Evolutionary conservation across 768 basidiomycete species (phyloP), one percentile per base, ranked within the genome.

Genomic region (Suillus alpinus): DNA sequence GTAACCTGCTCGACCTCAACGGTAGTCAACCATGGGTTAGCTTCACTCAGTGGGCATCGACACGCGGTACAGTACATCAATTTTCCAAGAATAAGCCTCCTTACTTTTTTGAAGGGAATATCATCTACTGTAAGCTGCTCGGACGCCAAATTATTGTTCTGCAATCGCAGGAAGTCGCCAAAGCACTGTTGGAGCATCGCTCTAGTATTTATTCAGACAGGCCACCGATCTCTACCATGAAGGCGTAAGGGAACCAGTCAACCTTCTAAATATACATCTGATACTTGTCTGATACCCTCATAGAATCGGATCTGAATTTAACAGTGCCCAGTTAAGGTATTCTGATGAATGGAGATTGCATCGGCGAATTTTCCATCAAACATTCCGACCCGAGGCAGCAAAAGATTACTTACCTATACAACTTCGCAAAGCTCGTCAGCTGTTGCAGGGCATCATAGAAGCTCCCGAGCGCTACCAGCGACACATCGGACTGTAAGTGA

Each of bases 151-250:
- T 78, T 44, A 58, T 79, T 37, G 51, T 78, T 44, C 65, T 78
- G 13, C 73, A 74, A 55, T 73, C 69, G 39, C 55, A 59, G 39
- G 65, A 70, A 55, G 58, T 68, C 12, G 78, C 75, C 4, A 72
- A 65, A 49, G 73, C 70, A 46, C 65, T 79, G 1, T 63, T 80
- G 20, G 74, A 80, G 23, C 72, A 73, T 56, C 74, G 76, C 23
- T 71, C 74, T 32, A 65, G 61, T 10, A 63, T 69, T 56, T 80
- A 79, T 58, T 78, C 78, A 12, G 78, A 75, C 61, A 65, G 79
- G 20, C 78, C 77, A 2, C 66, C 68, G 9, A 66, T 76, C 29
- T 71, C 63, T 36, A 65, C 62, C 29, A 63, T 60, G 4, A 63
- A 69, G 58, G 71, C 73, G 71, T 69, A 52, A 18, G 70, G 26